phyloP scores from a whole-genome alignment of 352 stramenopile species.

The Globisporangium recalcitrans region DNA sequence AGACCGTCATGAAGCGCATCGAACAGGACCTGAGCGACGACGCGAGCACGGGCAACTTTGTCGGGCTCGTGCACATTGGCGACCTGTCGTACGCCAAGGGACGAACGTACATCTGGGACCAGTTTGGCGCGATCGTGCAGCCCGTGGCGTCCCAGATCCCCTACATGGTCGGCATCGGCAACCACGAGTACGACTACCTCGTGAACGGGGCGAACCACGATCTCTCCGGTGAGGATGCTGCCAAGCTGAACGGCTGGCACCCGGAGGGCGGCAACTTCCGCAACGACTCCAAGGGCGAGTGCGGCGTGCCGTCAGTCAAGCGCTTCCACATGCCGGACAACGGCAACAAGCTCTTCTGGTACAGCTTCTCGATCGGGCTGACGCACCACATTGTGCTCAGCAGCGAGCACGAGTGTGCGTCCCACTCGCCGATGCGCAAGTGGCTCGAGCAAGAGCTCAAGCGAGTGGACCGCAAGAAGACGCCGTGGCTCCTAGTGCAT shows the following conservation, averaged over 20 bases:
- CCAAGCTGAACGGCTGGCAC: slow-evolving; percentile 23
- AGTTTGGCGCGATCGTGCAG: slow-evolving; percentile 71
- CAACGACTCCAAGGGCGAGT: slow-evolving; percentile 58
- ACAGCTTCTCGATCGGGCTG: slow-evolving; percentile 24
- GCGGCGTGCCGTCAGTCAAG: slow-evolving; percentile 49
- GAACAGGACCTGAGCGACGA: slow-evolving; percentile 24
- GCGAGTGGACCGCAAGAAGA: slow-evolving; percentile 19
- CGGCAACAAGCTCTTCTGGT: slow-evolving; percentile 28
- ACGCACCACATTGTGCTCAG: slow-evolving; percentile 26
- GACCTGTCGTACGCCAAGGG: slow-evolving; percentile 71
- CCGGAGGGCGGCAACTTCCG: slow-evolving; percentile 16
- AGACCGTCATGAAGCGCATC: slow-evolving; percentile 40
- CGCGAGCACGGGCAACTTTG: slow-evolving; percentile 22
- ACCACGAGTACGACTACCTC: slow-evolving; percentile 45
- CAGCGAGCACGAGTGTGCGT: slow-evolving; percentile 25
- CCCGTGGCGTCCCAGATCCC: slow-evolving; percentile 61
- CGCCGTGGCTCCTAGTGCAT: slow-evolving; percentile 27
- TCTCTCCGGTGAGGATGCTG: slow-evolving; percentile 34
- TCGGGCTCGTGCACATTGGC: slow-evolving; percentile 65
- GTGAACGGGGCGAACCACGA: slow-evolving; percentile 20
- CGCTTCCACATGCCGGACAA: slow-evolving; percentile 50
- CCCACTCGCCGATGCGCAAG: slow-evolving; percentile 14
- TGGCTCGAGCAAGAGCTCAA: slow-evolving; percentile 26
- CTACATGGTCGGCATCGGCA: slow-evolving; percentile 47
- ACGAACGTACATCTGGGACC: slow-evolving; percentile 70